Evolutionary conservation across 306 rosid species (phyloP), one percentile per base, ranked within the genome.

Genomic region (Rubus idaeus): DNA sequence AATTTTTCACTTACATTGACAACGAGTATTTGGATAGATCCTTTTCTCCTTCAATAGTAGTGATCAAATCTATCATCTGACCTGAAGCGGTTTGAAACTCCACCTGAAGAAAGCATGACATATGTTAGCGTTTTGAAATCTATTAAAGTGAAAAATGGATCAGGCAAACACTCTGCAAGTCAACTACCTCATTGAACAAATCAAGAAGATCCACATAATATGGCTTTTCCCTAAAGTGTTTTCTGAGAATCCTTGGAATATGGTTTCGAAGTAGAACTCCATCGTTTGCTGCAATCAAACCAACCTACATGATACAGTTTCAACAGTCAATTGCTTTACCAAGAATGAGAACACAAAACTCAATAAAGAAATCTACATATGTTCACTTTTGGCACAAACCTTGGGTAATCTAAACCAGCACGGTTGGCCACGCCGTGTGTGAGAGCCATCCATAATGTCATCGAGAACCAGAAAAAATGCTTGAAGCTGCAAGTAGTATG

Each of bases 41-140:
- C 73, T 91, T 91, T 79, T 89, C 97, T 78, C 98, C 96, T 77
- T 88, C 89, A 53, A 91, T 77, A 17, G 94, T 87, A 71, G 97
- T 88, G 77, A 94, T 91, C 83, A 94, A 79, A 86, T 94, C 98
- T 68, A 94, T 90, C 98, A 91, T 85, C 86, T 91, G 96, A 80
- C 98, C 98, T 16, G 92, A 86, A 76, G 93, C 91, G 65, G 97
- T 94, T 83, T 90, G 97, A 76, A 91, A 94, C 75, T 91, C 98
- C 73, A 94, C 98, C 96, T 94, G 45, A 5, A 1, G 18, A 57
- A 47, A 16, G 14, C 37, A n/a, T 35, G 23, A 61, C 44, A 58
- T 60, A 44, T 14, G 35, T 45, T 45, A 60, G 35, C 6, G 42
- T 23, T 46, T 70, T 18, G 75, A 26, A 20, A 8, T 6, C 30